phyloP scores from a whole-genome alignment of 192 early-diverging fungal species.

The Linnemannia exigua region DNA sequence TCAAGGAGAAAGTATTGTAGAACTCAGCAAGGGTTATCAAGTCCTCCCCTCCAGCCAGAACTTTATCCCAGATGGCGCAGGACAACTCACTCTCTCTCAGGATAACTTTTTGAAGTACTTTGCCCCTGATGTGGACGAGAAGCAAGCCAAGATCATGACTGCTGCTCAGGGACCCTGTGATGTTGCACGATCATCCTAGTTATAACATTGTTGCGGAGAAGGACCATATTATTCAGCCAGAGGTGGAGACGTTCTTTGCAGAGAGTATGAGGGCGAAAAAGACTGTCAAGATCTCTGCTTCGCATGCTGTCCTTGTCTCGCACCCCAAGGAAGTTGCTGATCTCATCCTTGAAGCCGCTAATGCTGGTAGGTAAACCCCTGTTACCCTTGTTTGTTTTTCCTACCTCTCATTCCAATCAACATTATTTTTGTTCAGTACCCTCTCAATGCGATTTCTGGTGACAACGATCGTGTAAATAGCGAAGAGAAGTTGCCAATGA shows the following conservation, averaged over 20 bases:
- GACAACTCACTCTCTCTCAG: background rate
- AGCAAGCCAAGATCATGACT: conserved; percentile 6
- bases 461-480: too few relatives aligned
- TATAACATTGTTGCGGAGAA: conserved; percentile 2
- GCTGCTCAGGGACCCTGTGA: conserved; percentile 14
- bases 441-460: too few relatives aligned
- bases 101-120: conserved; percentile 20
- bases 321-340: conserved; percentile 10
- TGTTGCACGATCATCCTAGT: background rate
- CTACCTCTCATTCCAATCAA: background rate
- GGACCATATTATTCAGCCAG: conserved; percentile 14
- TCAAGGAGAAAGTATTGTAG: background rate
- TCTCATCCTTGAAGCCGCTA: conserved; percentile 4
- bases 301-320: conserved; percentile 8
- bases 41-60: background rate
- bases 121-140: conserved; percentile 8
- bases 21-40: background rate
- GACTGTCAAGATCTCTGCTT: background rate
- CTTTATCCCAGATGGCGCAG: background rate
- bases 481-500: background rate
- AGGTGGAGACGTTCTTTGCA: conserved; percentile 1
- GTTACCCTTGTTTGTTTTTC: background rate
- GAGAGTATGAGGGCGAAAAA: conserved; percentile 8
- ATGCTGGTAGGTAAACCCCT: background rate
- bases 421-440: background rate